Base-by-base conservation (phyloP, 306 rosid genomes). In the Potentilla sterilis region DNA sequence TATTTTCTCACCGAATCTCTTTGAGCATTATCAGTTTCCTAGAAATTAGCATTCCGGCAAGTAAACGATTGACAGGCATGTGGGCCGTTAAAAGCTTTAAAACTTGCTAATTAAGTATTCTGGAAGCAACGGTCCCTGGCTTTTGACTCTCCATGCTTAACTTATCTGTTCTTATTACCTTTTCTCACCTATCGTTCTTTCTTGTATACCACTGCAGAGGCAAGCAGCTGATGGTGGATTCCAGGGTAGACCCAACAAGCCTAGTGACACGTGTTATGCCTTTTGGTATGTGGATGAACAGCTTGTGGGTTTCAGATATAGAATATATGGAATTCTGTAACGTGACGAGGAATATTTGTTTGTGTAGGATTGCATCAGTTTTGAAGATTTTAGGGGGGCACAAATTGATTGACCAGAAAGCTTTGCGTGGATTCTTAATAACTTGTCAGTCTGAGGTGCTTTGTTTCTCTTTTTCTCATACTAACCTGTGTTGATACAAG, bases 191-290 rank as follows among this genome's bases (percentile, higher is more conserved):
- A 24, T 44, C 57, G 24, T 79, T 79, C 65, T 80, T 79, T 79
- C 65, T 80, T 76, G 59, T 81, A 63, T 51, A 49, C 78, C 70
- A 48, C 73, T 80, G 75, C 87, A 95, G 98, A 85, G 93, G 79
- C 97, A 90, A 79, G 93, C 86, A 44, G 73, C 72, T 28, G 89
- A 95, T 82, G 99, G 99, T 79, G 98, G 98, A 72, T 86, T 92
- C 82, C 99, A 95, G 78, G 99, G 99, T 79, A 84, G 99, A 83
- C 87, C 91, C 48, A 95, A 95, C 89, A 95, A 95, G 88, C 19
- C 85, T 59, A 88, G 90, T 18, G 97, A 92, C 75, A 86, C 97
- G 11, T 95, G 99, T 76, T 95, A 95, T 77, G 97, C 99, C 73
- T 95, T 92, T 81, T 95, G 99, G 99, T 92, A 74, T 75, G 96